Conservation (phyloP, 495 filamentous ascomycete genomes). For the Paragyromitra xinjiangensis region DNA sequence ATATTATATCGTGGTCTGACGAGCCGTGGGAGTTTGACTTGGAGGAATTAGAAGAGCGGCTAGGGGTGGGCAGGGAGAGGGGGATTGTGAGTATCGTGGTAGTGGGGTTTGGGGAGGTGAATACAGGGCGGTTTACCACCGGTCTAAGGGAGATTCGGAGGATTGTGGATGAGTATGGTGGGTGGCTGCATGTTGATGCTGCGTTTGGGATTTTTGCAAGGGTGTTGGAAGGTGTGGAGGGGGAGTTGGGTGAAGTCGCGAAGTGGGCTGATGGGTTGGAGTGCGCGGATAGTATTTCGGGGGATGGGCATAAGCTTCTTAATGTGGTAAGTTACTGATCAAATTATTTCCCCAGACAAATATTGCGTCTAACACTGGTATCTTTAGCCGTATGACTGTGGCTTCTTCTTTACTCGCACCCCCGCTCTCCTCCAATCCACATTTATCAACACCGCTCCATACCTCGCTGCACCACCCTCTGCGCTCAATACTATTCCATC, state of each 20-base stretch:
- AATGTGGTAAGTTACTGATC: constrained; percentile 68
- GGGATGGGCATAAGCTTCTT: constrained; percentile 90
- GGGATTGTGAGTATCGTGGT: constrained; percentile 73
- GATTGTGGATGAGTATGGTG: constrained; percentile 74
- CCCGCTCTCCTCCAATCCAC: constrained; percentile 67
- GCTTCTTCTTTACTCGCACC: constrained; percentile 82
- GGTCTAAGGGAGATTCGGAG: constrained; percentile 72
- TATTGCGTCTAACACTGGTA: neutral
- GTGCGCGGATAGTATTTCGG: constrained; percentile 83
- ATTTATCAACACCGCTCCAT: constrained; percentile 86
- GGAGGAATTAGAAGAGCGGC: constrained; percentile 65
- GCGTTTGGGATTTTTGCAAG: constrained; percentile 88
- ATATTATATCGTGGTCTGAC: constrained; percentile 64
- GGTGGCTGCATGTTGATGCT: constrained; percentile 90
- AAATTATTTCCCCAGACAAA: neutral
- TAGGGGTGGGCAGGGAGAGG: constrained; percentile 63
- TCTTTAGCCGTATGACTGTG: constrained; percentile 82
- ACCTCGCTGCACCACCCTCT: constrained; percentile 66
- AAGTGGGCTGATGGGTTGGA: constrained; percentile 73
- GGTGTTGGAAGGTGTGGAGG: constrained; percentile 62
- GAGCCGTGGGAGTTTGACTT: constrained; percentile 75
- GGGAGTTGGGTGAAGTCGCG: constrained; percentile 59
- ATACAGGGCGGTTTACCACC: constrained; percentile 85
- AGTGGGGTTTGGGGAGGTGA: constrained; percentile 86
- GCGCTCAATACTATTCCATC: constrained; percentile 68